Evolutionary conservation across 2,329 filamentous ascomycete genomes (phyloP).

Genomic region (Stagonosporopsis rhizophila): DNA sequence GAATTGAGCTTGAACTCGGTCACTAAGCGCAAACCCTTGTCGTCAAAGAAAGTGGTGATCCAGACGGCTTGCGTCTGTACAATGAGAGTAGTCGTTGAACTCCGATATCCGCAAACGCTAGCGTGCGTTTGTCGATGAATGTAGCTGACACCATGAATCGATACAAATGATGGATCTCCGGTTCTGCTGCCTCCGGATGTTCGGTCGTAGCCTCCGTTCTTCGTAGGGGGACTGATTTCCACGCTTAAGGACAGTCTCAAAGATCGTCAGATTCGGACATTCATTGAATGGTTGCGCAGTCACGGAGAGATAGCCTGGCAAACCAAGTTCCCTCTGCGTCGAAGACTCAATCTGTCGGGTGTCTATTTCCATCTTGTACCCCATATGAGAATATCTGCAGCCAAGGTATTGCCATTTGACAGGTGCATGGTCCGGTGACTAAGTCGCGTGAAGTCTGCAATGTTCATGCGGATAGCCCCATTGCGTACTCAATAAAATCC

Average conservation of each 20-base stretch:
- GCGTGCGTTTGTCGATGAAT: slow-evolving; percentile 40
- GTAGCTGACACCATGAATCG: slow-evolving; percentile 53
- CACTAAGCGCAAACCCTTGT: slow-evolving; percentile 47
- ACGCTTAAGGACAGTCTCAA: slow-evolving; percentile 61
- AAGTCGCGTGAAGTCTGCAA: slow-evolving; percentile 62
- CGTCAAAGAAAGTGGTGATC: slow-evolving; percentile 68
- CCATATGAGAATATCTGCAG: slow-evolving; percentile 61
- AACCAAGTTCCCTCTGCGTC: slow-evolving; percentile 35
- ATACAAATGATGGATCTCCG: slow-evolving; percentile 53
- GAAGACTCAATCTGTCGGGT: slow-evolving; percentile 61
- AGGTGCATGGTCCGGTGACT: slow-evolving; percentile 58
- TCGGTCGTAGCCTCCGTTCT: slow-evolving; percentile 17
- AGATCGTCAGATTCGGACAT: slow-evolving; percentile 60
- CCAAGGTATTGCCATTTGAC: slow-evolving; percentile 53
- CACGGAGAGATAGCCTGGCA: slow-evolving; percentile 26
- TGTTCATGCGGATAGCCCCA: slow-evolving; percentile 62
- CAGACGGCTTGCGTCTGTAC: slow-evolving; percentile 51
- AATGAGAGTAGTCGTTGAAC: slow-evolving; percentile 46
- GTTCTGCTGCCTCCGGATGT: slow-evolving; percentile 4
- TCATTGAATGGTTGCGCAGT: slow-evolving; percentile 19
- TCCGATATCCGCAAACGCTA: slow-evolving; percentile 53
- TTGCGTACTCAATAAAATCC: slow-evolving; percentile 62
- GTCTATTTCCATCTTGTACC: slow-evolving; percentile 66
- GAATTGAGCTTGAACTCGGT: neutral
- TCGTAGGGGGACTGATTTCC: slow-evolving; percentile 55